Evolutionary conservation across 2,329 filamentous ascomycete species (phyloP).

Genomic region (Aureobasidium sp.): DNA sequence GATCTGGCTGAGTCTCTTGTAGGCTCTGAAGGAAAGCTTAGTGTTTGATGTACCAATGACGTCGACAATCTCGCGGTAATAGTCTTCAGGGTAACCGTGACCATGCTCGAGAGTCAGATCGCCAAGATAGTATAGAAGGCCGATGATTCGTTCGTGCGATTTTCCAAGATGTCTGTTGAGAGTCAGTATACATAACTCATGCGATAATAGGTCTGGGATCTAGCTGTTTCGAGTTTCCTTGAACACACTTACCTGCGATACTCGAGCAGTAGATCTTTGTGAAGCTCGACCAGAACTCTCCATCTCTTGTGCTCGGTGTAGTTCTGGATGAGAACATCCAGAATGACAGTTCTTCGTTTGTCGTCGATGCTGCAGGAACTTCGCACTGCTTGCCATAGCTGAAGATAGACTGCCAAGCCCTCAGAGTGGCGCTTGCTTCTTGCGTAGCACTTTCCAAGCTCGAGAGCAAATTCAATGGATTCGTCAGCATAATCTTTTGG

Average conservation of each 20-base stretch:
- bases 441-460: slow-evolving; percentile 42
- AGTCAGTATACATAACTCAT: not conserved
- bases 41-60: not conserved
- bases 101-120: slow-evolving; percentile 2
- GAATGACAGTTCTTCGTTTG: slow-evolving; percentile 8
- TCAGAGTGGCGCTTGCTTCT: slow-evolving; percentile 17
- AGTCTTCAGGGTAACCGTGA: slow-evolving; percentile 25
- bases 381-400: slow-evolving; percentile 12
- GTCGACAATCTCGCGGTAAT: slow-evolving; percentile 42
- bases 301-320: slow-evolving; percentile 10
- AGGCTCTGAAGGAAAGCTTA: slow-evolving; percentile 27
- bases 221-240: not conserved
- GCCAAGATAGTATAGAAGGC: slow-evolving; percentile 43
- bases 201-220: not conserved
- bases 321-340: not conserved
- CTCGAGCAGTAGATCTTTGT: slow-evolving; percentile 4
- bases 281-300: slow-evolving; percentile 5
- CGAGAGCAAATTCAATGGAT: slow-evolving; percentile 41
- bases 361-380: slow-evolving; percentile 7
- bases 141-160: slow-evolving; percentile 40
- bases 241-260: not conserved
- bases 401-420: slow-evolving; percentile 8
- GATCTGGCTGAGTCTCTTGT: slow-evolving; percentile 36
- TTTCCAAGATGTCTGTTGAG: slow-evolving; percentile 21
- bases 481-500: slow-evolving; percentile 39